Conservation (phyloP, 495 filamentous ascomycete species). For the Trichoderma parareesei region DNA sequence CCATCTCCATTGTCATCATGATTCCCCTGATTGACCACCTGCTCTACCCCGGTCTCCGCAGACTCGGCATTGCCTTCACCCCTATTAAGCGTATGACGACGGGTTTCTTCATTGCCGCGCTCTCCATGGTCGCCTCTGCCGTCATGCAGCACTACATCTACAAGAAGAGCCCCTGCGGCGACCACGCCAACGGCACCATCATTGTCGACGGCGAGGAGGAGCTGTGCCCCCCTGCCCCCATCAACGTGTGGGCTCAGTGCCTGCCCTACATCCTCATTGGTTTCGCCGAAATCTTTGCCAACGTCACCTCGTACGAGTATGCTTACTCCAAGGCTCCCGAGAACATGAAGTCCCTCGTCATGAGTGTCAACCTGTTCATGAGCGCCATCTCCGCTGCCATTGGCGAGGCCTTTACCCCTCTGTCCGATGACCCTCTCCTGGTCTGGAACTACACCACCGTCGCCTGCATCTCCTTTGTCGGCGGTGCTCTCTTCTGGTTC, state of each 20-base stretch:
- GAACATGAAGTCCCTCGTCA: slow-evolving; percentile 65
- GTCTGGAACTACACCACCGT: slow-evolving; percentile 51
- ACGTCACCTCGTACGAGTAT: slow-evolving; percentile 49
- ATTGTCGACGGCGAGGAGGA: slow-evolving; percentile 7
- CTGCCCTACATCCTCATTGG: slow-evolving; percentile 53
- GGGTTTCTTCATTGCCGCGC: slow-evolving; percentile 50
- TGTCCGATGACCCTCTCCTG: slow-evolving; percentile 54
- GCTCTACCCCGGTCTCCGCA: slow-evolving; percentile 57
- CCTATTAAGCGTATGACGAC: slow-evolving; percentile 61
- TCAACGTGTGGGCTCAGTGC: slow-evolving; percentile 55
- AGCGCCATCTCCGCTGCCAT: slow-evolving; percentile 58
- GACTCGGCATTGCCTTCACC: slow-evolving; percentile 51
- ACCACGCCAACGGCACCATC: slow-evolving; percentile 20
- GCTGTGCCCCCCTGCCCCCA: slow-evolving; percentile 32
- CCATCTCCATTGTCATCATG: slow-evolving; percentile 61
- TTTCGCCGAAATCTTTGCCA: slow-evolving; percentile 49
- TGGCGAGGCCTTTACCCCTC: slow-evolving; percentile 52
- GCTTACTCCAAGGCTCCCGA: slow-evolving; percentile 68
- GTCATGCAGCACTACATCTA: slow-evolving; percentile 63
- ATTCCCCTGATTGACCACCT: slow-evolving; percentile 62
- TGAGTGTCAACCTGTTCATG: slow-evolving; percentile 55
- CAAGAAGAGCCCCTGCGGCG: slow-evolving; percentile 46
- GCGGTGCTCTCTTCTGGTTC: slow-evolving; percentile 50
- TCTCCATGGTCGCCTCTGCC: slow-evolving; percentile 53
- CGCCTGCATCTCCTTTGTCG: slow-evolving; percentile 49